Percentiles rank a stretch among this genome's conserved stretches.
Evolutionary conservation across 2,329 filamentous ascomycete species (phyloP).

Genomic region (Xenoacremonium recifei): DNA sequence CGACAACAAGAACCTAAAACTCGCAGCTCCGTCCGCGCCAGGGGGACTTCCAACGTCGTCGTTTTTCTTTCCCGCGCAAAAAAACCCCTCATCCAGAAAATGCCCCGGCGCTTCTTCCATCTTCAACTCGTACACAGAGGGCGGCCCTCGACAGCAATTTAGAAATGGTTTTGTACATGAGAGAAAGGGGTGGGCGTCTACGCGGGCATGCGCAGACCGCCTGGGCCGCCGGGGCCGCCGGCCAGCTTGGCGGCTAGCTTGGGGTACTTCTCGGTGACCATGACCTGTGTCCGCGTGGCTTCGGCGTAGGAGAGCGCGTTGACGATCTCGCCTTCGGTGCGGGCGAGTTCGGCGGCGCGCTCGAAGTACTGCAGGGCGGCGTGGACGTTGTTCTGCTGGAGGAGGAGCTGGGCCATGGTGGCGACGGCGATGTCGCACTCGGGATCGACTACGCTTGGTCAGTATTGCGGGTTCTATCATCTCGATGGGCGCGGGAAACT

Average conservation of each 20-base stretch:
- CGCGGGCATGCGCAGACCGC: slow-evolving; percentile 36
- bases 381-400: slow-evolving; percentile 96
- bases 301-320: slow-evolving; percentile 97
- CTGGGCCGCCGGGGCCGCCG: slow-evolving; percentile 33
- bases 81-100: slow-evolving; percentile 15
- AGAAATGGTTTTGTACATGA: too few species aligned
- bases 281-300: slow-evolving; percentile 91
- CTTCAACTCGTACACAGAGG: slow-evolving; percentile 28
- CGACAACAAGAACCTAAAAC: too few species aligned
- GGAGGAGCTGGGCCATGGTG: slow-evolving; percentile 94
- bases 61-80: too few species aligned
- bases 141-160: too few species aligned
- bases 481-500: too few species aligned
- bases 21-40: too few species aligned
- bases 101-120: slow-evolving; percentile 4
- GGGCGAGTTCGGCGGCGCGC: slow-evolving; percentile 87
- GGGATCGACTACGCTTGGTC: slow-evolving; percentile 83
- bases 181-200: too few species aligned
- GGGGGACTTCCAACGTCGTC: too few species aligned
- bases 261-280: slow-evolving; percentile 85
- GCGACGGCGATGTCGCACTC: slow-evolving; percentile 98
- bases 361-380: slow-evolving; percentile 97
- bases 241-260: slow-evolving; percentile 70
- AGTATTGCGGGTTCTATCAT: too few species aligned
- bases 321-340: slow-evolving; percentile 93